Evolutionary conservation across 257 asterid genomes (phyloP).

Genomic region (Primulina tabacum): DNA sequence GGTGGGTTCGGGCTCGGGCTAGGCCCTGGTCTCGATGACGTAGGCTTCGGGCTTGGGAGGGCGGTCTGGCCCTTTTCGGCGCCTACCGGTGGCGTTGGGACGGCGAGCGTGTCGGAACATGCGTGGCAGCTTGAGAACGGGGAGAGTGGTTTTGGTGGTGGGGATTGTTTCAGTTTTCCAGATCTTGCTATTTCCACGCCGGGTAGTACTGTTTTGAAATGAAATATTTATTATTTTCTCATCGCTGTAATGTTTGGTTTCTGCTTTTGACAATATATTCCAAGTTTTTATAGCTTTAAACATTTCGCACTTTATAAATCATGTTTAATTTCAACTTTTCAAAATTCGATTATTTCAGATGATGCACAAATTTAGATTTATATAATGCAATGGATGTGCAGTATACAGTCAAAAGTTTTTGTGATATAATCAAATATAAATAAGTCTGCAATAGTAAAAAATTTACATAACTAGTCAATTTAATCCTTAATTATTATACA

Average conservation of each 20-base stretch:
- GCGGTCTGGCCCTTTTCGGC: not conserved
- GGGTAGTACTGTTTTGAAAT: not conserved
- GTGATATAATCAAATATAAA: no score
- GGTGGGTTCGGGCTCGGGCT: not conserved
- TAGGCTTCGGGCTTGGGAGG: not conserved
- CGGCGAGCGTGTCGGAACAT: not conserved
- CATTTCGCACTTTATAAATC: not conserved
- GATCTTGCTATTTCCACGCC: not conserved
- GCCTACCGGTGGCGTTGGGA: not conserved
- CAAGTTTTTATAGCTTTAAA: not conserved
- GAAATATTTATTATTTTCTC: no score
- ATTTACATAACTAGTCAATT: no score
- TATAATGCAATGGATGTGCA: no score
- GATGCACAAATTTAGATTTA: no score
- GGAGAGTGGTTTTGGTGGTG: not conserved
- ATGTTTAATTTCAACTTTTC: no score
- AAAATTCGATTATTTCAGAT: no score
- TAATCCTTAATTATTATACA: no score
- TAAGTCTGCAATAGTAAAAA: no score
- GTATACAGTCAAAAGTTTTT: no score
- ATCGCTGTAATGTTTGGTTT: not conserved
- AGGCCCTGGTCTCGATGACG: not conserved
- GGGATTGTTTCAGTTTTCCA: conserved; percentile 1
- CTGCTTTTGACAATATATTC: not conserved
- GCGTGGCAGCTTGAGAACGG: not conserved